A percentile compares a stretch with the other conserved stretches of the same genome.
Conservation (phyloP, 371 early-diverging fungal genomes). For the Nosema bombycis region DNA sequence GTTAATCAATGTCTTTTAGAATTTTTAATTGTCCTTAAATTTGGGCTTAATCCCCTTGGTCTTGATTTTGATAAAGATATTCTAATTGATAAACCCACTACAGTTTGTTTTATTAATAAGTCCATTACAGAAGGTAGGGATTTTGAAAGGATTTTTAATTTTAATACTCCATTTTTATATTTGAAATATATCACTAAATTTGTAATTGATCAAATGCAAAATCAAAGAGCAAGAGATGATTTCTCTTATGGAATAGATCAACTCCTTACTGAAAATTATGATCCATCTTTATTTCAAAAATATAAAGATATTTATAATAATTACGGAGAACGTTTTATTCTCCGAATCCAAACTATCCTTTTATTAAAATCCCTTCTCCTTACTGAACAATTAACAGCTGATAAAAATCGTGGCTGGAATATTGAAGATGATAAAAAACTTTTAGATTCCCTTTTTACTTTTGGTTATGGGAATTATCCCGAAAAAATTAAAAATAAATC, state of each 20-base stretch:
- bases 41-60: conserved; percentile 15
- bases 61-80: background rate
- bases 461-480: conserved; percentile 65
- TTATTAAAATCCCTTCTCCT: conserved; percentile 49
- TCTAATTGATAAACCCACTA: background rate
- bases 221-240: conserved; percentile 35
- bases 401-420: conserved; percentile 61
- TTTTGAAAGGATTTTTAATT: background rate
- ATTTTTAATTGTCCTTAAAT: conserved; percentile 9
- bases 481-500: conserved; percentile 47
- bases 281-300: conserved; percentile 42
- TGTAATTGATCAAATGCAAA: conserved; percentile 39
- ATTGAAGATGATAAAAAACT: conserved; percentile 63
- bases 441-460: conserved; percentile 35
- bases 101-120: background rate
- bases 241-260: conserved; percentile 38
- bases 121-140: background rate
- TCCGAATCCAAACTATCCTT: conserved; percentile 58
- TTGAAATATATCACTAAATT: conserved; percentile 47
- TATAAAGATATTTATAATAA: conserved; percentile 46
- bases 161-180: background rate
- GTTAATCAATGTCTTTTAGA: conserved; percentile 16
- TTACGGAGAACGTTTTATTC: conserved; percentile 54
- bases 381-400: conserved; percentile 41
- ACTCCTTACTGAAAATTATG: conserved; percentile 46